A percentile compares a stretch with the other conserved stretches of the same genome.
Conservation (phyloP, 169 alveolate genomes). For the Perkinsus chesapeaki region DNA sequence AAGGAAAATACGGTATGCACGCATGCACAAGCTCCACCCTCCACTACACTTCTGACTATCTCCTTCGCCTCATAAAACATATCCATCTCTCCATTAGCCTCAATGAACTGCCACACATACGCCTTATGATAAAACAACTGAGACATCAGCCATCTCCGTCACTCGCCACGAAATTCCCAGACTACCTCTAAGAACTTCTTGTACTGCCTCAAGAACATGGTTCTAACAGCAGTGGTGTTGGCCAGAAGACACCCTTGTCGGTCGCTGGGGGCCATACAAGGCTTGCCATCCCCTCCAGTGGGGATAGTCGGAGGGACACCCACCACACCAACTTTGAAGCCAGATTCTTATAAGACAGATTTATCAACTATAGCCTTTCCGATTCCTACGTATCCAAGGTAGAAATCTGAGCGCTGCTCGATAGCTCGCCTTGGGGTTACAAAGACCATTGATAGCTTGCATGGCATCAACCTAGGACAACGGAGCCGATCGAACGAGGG, state of each 20-base stretch:
- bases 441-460: not conserved
- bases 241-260: conserved; percentile 10
- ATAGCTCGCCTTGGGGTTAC: not conserved
- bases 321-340: conserved; percentile 6
- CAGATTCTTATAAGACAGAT: not conserved
- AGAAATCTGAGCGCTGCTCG: not conserved
- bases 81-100: conserved; percentile 28
- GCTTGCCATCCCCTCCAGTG: not conserved
- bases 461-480: not conserved
- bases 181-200: not conserved
- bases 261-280: conserved; percentile 2
- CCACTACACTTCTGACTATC: not conserved
- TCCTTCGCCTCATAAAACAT: conserved; percentile 19
- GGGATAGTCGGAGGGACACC: conserved; percentile 9
- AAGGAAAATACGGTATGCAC: not conserved
- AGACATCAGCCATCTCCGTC: not conserved
- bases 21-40: not conserved
- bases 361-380: not conserved
- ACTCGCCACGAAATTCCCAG: too few species aligned
- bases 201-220: conserved; percentile 8
- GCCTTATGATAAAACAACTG: conserved; percentile 19
- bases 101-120: conserved; percentile 30
- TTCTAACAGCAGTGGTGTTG: conserved; percentile 7
- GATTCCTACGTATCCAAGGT: not conserved
- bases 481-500: not conserved